phyloP scores from a whole-genome alignment of 129 eudicot species.

The Arctium minus region DNA sequence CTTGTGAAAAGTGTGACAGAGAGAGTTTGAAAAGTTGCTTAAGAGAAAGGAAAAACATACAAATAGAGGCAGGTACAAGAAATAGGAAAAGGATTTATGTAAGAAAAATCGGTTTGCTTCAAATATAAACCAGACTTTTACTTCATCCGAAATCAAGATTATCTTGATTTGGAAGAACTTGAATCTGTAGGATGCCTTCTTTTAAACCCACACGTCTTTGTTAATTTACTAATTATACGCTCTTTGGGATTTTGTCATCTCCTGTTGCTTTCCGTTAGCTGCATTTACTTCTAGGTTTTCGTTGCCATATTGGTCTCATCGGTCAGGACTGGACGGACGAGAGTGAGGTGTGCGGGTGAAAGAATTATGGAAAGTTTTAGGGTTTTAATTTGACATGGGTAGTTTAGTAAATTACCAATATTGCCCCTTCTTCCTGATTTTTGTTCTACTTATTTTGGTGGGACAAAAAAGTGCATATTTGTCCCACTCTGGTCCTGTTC shows the following conservation, averaged over 20 bases:
- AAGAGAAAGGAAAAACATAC: no score
- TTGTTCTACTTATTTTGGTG: no score
- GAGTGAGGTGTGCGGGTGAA: no score
- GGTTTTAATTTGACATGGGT: neutral
- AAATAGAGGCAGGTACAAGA: no score
- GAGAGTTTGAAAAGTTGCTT: no score
- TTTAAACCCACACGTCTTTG: neutral
- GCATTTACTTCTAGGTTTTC: conserved; percentile 1
- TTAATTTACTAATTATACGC: neutral
- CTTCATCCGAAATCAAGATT: neutral
- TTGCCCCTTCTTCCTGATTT: no score
- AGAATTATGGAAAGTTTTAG: neutral
- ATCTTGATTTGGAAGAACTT: neutral
- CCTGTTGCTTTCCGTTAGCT: neutral
- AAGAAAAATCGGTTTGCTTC: neutral
- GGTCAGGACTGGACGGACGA: no score
- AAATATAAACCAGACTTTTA: neutral
- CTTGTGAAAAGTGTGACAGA: neutral
- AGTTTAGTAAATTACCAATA: neutral
- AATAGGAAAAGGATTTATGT: neutral
- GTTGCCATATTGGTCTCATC: conserved; percentile 3
- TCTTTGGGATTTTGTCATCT: neutral
- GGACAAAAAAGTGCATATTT: no score
- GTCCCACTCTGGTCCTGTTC: no score
- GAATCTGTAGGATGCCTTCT: neutral